Conservation (phyloP, 2,329 filamentous ascomycete species). For the Colletotrichum lentis region DNA sequence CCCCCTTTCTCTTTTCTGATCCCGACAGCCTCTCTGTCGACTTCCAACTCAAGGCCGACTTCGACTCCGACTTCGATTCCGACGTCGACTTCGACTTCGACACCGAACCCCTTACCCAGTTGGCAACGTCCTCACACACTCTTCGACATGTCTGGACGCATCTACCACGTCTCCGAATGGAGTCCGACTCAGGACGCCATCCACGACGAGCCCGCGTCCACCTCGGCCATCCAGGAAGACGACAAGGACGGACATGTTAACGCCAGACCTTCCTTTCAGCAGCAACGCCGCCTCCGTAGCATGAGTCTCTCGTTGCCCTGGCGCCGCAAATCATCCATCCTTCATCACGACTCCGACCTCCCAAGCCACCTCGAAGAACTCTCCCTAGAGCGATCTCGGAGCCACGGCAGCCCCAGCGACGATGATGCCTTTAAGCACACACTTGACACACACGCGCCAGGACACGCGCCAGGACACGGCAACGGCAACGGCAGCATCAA, state of each 20-base stretch:
- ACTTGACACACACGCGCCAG: slow-evolving; percentile 40
- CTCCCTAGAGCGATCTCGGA: slow-evolving; percentile 43
- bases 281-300: slow-evolving; percentile 56
- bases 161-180: slow-evolving; percentile 54
- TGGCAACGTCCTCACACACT: slow-evolving; percentile 2
- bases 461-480: slow-evolving; percentile 43
- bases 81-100: neutral
- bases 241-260: slow-evolving; percentile 35
- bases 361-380: slow-evolving; percentile 47
- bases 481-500: slow-evolving; percentile 52
- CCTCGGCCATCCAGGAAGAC: slow-evolving; percentile 37
- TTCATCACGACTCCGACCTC: slow-evolving; percentile 48
- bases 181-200: slow-evolving; percentile 55
- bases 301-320: slow-evolving; percentile 61
- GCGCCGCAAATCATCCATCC: slow-evolving; percentile 56
- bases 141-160: slow-evolving; percentile 47
- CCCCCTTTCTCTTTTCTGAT: slow-evolving; percentile 8
- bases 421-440: slow-evolving; percentile 48
- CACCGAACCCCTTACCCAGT: neutral
- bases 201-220: slow-evolving; percentile 45
- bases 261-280: slow-evolving; percentile 43
- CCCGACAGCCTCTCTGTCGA: neutral
- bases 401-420: slow-evolving; percentile 40
- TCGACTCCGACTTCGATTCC: neutral
- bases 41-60: neutral